Percentiles rank a stretch among this genome's conserved stretches.
These are phyloP conservation scores for Cerioporus squamosus DNA, from an alignment of 1,284 basidiomycete genomes.

Conservation along the genomic window DNA sequence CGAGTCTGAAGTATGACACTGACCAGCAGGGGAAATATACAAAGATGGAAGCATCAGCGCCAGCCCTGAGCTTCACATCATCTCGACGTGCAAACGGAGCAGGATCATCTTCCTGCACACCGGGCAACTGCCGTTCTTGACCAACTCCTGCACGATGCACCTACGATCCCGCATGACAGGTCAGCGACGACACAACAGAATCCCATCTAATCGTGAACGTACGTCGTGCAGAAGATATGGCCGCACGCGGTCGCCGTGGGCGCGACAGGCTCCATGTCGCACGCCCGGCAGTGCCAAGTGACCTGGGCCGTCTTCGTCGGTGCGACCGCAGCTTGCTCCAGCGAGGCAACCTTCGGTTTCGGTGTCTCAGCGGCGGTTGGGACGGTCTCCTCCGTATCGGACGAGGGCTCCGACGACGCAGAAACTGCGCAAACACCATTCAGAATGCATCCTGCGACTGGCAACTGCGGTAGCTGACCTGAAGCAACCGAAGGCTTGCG, in stretches of 20 bases:
- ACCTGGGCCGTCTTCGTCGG: neutral
- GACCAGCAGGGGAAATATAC: too few species aligned
- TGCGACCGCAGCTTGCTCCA: neutral
- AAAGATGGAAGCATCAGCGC: too few species aligned
- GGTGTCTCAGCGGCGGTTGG: constrained; percentile 4
- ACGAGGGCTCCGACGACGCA: neutral
- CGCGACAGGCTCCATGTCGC: constrained; percentile 31
- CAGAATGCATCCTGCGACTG: neutral
- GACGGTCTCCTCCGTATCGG: constrained; percentile 17
- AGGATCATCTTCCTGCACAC: constrained; percentile 34
- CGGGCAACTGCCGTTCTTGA: constrained; percentile 32
- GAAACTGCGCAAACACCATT: neutral
- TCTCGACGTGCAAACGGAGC: constrained; percentile 30
- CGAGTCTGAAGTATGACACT: too few species aligned
- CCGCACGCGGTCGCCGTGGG: constrained; percentile 37
- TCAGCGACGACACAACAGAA: neutral
- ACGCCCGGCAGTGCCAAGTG: constrained; percentile 35
- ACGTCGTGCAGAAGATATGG: constrained; percentile 38
- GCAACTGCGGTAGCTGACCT: neutral
- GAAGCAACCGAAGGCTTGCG: constrained; percentile 11
- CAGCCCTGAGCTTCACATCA: constrained; percentile 2
- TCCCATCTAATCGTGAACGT: neutral
- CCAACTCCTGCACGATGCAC: constrained; percentile 34
- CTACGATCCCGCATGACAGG: constrained; percentile 13
- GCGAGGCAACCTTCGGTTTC: constrained; percentile 3